These are phyloP conservation scores for Candida incommunis DNA, from an alignment of 805 yeast species.

Conservation along the genomic window DNA sequence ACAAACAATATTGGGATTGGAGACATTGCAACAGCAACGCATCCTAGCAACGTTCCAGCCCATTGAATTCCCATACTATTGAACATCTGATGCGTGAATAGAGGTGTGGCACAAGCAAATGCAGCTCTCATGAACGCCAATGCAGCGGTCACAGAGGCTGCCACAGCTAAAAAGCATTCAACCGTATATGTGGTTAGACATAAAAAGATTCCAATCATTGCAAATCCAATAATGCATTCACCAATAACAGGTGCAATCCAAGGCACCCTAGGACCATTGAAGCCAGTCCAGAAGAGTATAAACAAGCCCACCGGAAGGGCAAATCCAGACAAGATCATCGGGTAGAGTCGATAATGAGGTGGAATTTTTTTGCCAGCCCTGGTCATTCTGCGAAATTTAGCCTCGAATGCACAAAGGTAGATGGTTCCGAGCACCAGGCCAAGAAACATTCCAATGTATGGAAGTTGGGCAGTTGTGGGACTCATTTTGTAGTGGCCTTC, in stretches of 20 bases:
- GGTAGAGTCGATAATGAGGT: constrained; percentile 70
- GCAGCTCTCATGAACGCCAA: constrained; percentile 45
- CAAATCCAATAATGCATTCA: constrained; percentile 36
- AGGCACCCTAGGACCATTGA: constrained; percentile 51
- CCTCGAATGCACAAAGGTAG: constrained; percentile 40
- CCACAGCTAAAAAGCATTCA: constrained; percentile 41
- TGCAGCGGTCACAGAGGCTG: constrained; percentile 55
- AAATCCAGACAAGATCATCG: constrained; percentile 60
- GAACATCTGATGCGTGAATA: constrained; percentile 42
- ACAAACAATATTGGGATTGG: constrained; percentile 46
- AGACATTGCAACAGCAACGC: constrained; percentile 31
- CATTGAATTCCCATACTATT: constrained; percentile 34
- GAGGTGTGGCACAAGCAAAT: constrained; percentile 48
- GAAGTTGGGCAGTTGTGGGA: constrained; percentile 56
- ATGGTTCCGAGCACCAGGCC: constrained; percentile 52
- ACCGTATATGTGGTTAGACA: constrained; percentile 46
- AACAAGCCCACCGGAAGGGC: constrained; percentile 65
- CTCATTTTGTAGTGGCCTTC: constrained; percentile 42
- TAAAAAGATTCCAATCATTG: constrained; percentile 42
- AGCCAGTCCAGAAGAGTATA: constrained; percentile 85
- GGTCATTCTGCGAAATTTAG: constrained; percentile 33
- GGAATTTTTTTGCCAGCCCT: constrained; percentile 37
- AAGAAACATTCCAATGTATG: constrained; percentile 61
- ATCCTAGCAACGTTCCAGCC: constrained; percentile 43
- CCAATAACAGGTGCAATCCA: constrained; percentile 48